Percentiles rank a stretch among this genome's conserved stretches.
Conservation (phyloP, 345 rosid genomes). For the Syzygium grande region DNA sequence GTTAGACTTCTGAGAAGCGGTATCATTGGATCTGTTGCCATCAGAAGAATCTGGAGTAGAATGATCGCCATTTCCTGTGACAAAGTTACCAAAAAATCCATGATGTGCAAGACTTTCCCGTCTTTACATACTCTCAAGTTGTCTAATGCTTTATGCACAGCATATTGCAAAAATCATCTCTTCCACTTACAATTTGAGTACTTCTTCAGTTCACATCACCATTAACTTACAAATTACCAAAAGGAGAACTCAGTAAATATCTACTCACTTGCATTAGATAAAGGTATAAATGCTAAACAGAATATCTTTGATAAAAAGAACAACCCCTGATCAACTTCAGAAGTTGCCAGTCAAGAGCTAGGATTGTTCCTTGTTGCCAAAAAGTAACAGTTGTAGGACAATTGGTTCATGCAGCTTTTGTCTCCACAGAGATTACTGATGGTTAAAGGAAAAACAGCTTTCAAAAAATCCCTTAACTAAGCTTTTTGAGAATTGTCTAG, state of each 20-base stretch:
- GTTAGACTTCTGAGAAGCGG: slow-evolving; percentile 44
- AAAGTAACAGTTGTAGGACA: neutral
- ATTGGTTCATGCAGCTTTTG: neutral
- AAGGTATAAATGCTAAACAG: neutral
- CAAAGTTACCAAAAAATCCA: neutral
- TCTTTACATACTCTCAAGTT: neutral
- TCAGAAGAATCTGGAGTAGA: slow-evolving; percentile 41
- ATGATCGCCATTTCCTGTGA: slow-evolving; percentile 44
- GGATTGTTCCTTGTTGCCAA: neutral
- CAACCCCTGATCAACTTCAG: neutral
- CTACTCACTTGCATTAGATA: neutral
- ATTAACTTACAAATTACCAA: neutral
- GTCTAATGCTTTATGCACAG: neutral
- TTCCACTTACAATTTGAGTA: neutral
- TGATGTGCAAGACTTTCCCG: neutral
- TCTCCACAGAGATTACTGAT: neutral
- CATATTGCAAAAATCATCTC: neutral
- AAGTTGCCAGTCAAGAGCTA: neutral
- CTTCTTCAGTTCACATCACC: neutral
- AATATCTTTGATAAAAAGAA: neutral
- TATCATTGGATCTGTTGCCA: slow-evolving; percentile 43
- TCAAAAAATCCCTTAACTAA: neutral
- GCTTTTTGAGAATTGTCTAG: neutral
- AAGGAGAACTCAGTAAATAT: neutral
- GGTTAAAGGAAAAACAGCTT: neutral